Conservation (phyloP, 2,329 filamentous ascomycete genomes). For the Raffaelea deltoideospora region DNA sequence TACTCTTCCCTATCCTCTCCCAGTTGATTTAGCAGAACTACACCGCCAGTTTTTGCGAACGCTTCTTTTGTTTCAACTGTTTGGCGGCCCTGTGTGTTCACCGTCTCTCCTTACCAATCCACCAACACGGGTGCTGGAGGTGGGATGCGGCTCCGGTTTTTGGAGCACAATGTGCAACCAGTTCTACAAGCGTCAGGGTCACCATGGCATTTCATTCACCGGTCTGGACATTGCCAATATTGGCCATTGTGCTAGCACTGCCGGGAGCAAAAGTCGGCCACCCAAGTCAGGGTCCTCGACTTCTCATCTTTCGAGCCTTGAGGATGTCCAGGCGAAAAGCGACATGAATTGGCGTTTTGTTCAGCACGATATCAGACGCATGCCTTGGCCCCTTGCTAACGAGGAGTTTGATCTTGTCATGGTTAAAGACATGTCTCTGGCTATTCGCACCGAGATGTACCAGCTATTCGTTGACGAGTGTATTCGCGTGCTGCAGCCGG, state of each 20-base stretch:
- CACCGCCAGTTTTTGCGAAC: conserved; percentile 79
- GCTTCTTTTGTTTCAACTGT: conserved; percentile 64
- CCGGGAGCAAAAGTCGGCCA: neutral
- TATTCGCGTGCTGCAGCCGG: conserved; percentile 59
- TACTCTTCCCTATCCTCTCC: conserved; percentile 64
- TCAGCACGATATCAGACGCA: conserved; percentile 66
- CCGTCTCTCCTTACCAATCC: conserved; percentile 49
- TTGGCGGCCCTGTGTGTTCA: conserved; percentile 65
- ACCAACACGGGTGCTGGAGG: conserved; percentile 65
- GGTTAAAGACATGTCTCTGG: conserved; percentile 67
- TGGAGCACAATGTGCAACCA: conserved; percentile 85
- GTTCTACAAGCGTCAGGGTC: conserved; percentile 52
- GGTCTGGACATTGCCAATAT: conserved; percentile 65
- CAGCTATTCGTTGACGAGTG: conserved; percentile 52
- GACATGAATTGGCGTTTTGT: conserved; percentile 73
- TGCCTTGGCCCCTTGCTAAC: conserved; percentile 63
- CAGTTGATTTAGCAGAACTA: conserved; percentile 68
- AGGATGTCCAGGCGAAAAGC: neutral
- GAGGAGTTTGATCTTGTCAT: conserved; percentile 79
- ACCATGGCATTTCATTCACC: conserved; percentile 58
- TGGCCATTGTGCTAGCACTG: conserved; percentile 8
- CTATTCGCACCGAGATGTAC: conserved; percentile 42
- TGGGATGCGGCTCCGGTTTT: conserved; percentile 76
- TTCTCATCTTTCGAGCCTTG: neutral
- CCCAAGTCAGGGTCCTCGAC: neutral